phyloP scores from a whole-genome alignment of 441 rosid species.

The Daphne laureola region DNA sequence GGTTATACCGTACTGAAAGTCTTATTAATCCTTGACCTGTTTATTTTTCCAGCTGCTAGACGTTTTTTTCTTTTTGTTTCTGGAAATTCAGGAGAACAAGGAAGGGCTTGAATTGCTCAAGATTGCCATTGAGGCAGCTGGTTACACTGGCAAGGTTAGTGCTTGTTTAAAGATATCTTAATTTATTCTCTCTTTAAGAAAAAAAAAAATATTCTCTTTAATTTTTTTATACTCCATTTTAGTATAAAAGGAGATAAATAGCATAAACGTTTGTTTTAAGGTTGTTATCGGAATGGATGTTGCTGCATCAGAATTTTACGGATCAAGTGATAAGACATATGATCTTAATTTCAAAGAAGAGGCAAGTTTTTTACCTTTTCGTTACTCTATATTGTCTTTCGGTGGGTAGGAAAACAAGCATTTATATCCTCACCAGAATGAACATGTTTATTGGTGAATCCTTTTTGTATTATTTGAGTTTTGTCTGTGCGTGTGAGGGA shows the following conservation, averaged over 20 bases:
- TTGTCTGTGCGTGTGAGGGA: neutral
- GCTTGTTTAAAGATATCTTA: neutral
- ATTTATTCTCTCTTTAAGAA: neutral
- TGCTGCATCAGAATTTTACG: constrained; percentile 94
- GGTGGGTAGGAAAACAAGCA: neutral
- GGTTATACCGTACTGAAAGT: constrained; percentile 23
- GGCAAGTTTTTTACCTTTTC: constrained; percentile 24
- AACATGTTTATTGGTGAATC: neutral
- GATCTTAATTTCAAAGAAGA: constrained; percentile 98
- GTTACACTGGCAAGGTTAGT: constrained; percentile 79
- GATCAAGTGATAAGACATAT: constrained; percentile 53
- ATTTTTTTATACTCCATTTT: constrained; percentile 2
- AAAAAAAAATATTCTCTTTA: neutral
- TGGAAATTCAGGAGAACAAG: constrained; percentile 70
- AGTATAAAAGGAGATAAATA: neutral
- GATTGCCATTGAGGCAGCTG: constrained; percentile 91
- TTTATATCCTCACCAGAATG: neutral
- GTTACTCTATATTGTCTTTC: neutral
- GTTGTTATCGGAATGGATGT: constrained; percentile 99
- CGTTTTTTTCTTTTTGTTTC: neutral
- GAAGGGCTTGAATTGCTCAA: constrained; percentile 96
- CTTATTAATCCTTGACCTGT: neutral
- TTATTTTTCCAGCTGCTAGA: constrained; percentile 4
- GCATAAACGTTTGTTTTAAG: constrained; percentile 22
- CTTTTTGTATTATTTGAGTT: neutral